Evolutionary conservation across 768 basidiomycete species (phyloP).

Genomic region (Serendipita sp.): DNA sequence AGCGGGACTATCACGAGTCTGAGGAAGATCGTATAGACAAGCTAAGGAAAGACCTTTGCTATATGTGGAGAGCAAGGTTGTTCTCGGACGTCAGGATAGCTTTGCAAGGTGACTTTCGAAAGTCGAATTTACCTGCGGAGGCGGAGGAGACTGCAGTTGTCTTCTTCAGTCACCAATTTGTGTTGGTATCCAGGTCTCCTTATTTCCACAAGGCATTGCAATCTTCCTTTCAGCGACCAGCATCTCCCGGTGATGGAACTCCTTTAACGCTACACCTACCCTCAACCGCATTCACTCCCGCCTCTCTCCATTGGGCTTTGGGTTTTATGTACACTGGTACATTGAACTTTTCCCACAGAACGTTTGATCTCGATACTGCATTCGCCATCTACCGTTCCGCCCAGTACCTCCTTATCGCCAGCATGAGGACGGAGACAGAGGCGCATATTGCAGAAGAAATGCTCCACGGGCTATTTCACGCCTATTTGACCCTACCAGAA

Average conservation of each 20-base stretch:
- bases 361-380: slow-evolving; percentile 83
- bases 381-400: slow-evolving; percentile 80
- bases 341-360: slow-evolving; percentile 78
- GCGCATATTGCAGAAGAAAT: slow-evolving; percentile 76
- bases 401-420: slow-evolving; percentile 56
- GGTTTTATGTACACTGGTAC: slow-evolving; percentile 94
- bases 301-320: slow-evolving; percentile 84
- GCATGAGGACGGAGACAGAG: slow-evolving; percentile 66
- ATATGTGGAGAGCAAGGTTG: slow-evolving; percentile 90
- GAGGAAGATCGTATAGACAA: slow-evolving; percentile 59
- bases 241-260: slow-evolving; percentile 24
- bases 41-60: slow-evolving; percentile 83
- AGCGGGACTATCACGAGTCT: slow-evolving; percentile 24
- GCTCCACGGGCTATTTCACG: slow-evolving; percentile 79
- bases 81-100: slow-evolving; percentile 84
- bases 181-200: slow-evolving; percentile 73
- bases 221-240: slow-evolving; percentile 33
- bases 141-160: slow-evolving; percentile 62
- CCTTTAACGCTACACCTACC: slow-evolving; percentile 55
- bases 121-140: slow-evolving; percentile 20
- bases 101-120: slow-evolving; percentile 47
- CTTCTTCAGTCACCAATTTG: slow-evolving; percentile 86
- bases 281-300: slow-evolving; percentile 88
- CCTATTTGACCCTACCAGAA: slow-evolving; percentile 61
- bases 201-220: slow-evolving; percentile 79